Base-by-base conservation (phyloP, 75 land plant genomes). In the Pinus taeda region DNA sequence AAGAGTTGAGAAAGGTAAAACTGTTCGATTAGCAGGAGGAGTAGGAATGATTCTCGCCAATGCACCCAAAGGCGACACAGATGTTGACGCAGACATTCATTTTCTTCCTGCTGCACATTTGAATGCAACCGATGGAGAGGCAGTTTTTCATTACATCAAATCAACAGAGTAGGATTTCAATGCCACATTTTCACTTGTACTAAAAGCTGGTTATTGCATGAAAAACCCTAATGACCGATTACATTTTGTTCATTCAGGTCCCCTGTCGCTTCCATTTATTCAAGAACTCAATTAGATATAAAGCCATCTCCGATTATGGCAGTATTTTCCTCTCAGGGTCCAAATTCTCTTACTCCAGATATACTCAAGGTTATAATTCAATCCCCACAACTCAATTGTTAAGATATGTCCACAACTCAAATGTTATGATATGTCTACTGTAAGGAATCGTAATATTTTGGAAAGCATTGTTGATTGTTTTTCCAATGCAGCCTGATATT, bases 301-400 rank as follows among this genome's bases (percentile, higher is more conserved):
- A 84, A 70, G 30, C 92, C 88, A 30, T 86, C 93, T 30, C 91
- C 89, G 2, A 57, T 83, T 66, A 84, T 91, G 95, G 85, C 88
- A 17, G 67, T 84, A 1, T 90, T 90, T 78, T 88, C 95, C 3
- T 90, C 89, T 15, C 78, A 74, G 63, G 95, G 93, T 11, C 93
- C 95, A 15, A 90, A 81, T 67, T 49, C 77, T 17, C 73, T 93
- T 56, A 64, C 60, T 24, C 85, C 89, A 49, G 84, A 83, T 61
- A 84, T 93, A 42, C 83, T 88, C 45, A 93, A 91, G 87, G 90
- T 33, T 33, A 39, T 67, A 39, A 14, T 67, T 17, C 7, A 7
- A 67, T 2, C 67, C 67, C 33, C 1, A 82, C 30, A 36, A 42
- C 65, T 15, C 45, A 1, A 33, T 1, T 33, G 2, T 33, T 33